Conservation (phyloP, 2,329 filamentous ascomycete species). For the Aureobasidium sp. region DNA sequence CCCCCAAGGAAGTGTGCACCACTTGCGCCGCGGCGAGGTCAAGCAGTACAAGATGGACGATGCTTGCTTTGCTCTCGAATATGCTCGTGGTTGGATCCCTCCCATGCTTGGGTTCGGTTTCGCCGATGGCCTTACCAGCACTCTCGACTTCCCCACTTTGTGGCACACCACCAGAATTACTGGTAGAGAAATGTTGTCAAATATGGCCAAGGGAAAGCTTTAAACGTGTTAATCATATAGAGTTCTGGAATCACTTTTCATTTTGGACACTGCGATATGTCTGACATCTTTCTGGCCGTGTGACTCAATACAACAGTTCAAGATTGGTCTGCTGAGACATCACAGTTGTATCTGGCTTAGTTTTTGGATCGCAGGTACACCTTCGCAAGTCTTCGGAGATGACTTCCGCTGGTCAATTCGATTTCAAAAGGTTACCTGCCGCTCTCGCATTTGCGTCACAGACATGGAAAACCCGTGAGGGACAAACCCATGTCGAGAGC, state of each 20-base stretch:
- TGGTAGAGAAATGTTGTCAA: constrained; percentile 64
- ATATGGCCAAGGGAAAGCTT: constrained; percentile 60
- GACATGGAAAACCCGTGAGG: too few species aligned
- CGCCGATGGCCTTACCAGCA: constrained; percentile 71
- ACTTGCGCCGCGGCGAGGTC: constrained; percentile 60
- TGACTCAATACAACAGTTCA: neutral
- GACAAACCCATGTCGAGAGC: too few species aligned
- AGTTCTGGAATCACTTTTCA: neutral
- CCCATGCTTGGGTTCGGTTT: constrained; percentile 88
- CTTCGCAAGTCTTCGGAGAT: too few species aligned
- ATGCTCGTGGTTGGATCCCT: constrained; percentile 82
- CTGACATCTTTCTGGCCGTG: neutral
- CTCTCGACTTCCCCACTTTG: constrained; percentile 75
- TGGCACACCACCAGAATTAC: constrained; percentile 72
- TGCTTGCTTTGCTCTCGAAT: constrained; percentile 72
- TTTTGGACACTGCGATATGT: neutral
- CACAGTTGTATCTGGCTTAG: too few species aligned
- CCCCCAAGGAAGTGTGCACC: constrained; percentile 60
- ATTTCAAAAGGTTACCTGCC: too few species aligned
- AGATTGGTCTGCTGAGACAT: too few species aligned
- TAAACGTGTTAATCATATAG: neutral
- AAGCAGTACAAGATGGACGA: constrained; percentile 80
- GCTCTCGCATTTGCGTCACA: too few species aligned
- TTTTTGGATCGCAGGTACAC: too few species aligned
- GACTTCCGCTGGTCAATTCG: too few species aligned